Base-by-base conservation (phyloP, 305 asterid genomes). In the Caryopteris hybrid region DNA sequence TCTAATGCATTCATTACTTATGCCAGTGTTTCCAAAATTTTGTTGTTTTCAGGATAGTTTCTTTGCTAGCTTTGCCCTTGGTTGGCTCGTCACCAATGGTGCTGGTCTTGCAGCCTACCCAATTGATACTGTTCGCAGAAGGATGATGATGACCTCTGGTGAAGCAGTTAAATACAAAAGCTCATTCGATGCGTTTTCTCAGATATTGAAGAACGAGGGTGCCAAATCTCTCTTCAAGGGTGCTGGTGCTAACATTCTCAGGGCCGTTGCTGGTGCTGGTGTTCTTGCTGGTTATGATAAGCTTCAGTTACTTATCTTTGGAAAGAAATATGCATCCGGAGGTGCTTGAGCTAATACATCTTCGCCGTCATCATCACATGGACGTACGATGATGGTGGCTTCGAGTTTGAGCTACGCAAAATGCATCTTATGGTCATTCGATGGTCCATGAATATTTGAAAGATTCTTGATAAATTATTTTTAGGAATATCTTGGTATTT, bases 81-180 rank as follows among this genome's bases (percentile, higher is more conserved):
- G 87, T 8, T 86, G 92, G 86, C 36, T 73, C 6, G 79, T 83
- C 52, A 83, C 88, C 4, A 82, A 80, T 3, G 88, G 85, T n/a
- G 88, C 86, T 64, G 88, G 85, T 22, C 80, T 85, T 25, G 88
- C 86, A 7, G 76, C 88, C 7, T 85, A 85, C 61, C 88, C 91
- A 3, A 75, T 85, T 21, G 88, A 85, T 17, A 85, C 90, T 3
- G 85, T 85, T 17, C 79, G 86, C 2, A 68, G 90, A 72, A 79
- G 91, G 72, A 83, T 85, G 91, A 85, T 85, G 91, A 85, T 83
- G 91, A 85, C 91, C 1, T 85, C 88, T 1, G 88, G 91, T 61
- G 91, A 85, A 72, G 86, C 86, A 3, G 86, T 83, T 12, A 85
- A 85, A 68, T 85, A 85, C 74, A 85, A 70, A 54, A 77, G 85